Evolutionary conservation across 2,329 filamentous ascomycete species (phyloP), one percentile per base, ranked within the genome.

Genomic region (Chrysoporthe deuterocubensis): DNA sequence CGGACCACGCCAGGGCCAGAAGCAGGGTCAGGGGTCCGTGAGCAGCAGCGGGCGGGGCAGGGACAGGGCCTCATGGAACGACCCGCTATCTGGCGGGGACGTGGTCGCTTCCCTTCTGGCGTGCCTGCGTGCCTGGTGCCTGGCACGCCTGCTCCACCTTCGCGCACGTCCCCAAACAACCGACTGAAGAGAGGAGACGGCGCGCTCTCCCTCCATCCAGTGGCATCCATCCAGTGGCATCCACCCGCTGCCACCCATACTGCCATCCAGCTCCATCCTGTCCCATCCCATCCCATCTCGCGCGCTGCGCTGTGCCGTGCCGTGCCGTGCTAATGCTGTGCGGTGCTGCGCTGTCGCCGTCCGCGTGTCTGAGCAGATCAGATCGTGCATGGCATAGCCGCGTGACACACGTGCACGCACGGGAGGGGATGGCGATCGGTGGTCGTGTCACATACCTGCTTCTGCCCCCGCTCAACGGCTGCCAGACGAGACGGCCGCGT

Each of bases 351-450:
- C 54, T 57, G 54, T 40, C 54, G 18, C 34, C 32, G 14, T 21
- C 54, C 34, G 54, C 26, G 14, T 57, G 32, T 40, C 54, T 57
- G 54, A 40, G 14, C 54, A n/a, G 50, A 54, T 32, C 50, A 54
- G 54, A 57, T 57, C 54, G 54, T 57, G 54, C 54, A 57, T 57
- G 34, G 16, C 54, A 57, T 40, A 57, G 34, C 54, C 21, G 34
- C 32, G 54, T 57, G 54, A 40, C 54, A 57, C 54, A 21, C 18
- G 16, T 16, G 13, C 16, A 16, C n/a, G 5, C 1, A 6, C 37
- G 5, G 6, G n/a, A 7, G 8, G 26, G 26, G 26, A 26, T 26
- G 26, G 26, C 26, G 26, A 26, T 26, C 26, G 26, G 26, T 26
- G 26, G 26, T 26, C 26, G 26, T 26, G 26, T 26, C 26, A 26